These are phyloP conservation scores for Diospyros kaki DNA, from an alignment of 148 eudicot genomes.

Conservation along the genomic window DNA sequence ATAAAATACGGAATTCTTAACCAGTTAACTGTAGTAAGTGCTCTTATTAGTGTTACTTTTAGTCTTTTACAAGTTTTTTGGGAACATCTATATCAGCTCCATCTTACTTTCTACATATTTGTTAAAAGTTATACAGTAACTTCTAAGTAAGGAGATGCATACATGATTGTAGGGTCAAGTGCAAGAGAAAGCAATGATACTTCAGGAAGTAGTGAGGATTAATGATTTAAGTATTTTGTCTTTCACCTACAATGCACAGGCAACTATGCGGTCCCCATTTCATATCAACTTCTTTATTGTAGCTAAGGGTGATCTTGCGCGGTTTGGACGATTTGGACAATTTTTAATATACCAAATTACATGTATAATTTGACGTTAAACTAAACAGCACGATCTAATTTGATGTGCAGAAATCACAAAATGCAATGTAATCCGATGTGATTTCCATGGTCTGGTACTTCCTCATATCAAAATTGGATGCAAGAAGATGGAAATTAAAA, in stretches of 20 bases:
- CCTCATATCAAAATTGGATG: no score
- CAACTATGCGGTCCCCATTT: neutral
- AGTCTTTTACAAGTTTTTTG: neutral
- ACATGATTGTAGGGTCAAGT: slow-evolving; percentile 65
- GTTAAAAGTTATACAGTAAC: neutral
- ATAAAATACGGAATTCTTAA: slow-evolving; percentile 83
- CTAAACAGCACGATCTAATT: no score
- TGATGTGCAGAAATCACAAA: no score
- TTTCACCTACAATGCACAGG: slow-evolving; percentile 8
- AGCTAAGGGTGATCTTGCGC: no score
- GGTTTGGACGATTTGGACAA: no score
- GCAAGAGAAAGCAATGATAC: slow-evolving; percentile 70
- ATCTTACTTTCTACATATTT: neutral
- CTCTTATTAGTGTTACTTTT: slow-evolving; percentile 4
- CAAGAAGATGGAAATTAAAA: no score
- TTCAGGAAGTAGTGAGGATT: slow-evolving; percentile 61
- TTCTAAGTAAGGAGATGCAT: slow-evolving; percentile 10
- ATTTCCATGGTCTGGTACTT: no score
- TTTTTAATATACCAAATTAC: no score
- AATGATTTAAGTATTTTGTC: slow-evolving; percentile 57
- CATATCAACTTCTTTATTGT: neutral
- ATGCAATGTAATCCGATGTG: no score
- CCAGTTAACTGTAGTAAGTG: slow-evolving; percentile 78
- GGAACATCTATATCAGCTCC: neutral
- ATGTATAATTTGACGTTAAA: no score